Evolutionary conservation across 495 filamentous ascomycete genomes (phyloP).

Genomic region (Pyronema omphalodes): DNA sequence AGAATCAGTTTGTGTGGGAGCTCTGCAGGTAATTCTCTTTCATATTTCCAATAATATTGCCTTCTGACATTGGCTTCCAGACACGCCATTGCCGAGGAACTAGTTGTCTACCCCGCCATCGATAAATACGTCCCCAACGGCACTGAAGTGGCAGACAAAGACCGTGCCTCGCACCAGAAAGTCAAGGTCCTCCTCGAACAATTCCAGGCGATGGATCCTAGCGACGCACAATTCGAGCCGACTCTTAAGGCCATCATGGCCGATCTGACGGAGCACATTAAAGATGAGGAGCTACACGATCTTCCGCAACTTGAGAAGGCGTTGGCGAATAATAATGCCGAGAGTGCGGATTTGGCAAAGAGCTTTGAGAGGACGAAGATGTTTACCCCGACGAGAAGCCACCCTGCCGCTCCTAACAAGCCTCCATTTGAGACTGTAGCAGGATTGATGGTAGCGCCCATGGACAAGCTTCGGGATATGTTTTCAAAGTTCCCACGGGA

Average conservation of each 20-base stretch:
- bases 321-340: constrained; percentile 24
- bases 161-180: constrained; percentile 38
- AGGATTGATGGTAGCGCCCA: constrained; percentile 32
- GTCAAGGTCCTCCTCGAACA: constrained; percentile 44
- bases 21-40: constrained; percentile 35
- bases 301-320: constrained; percentile 36
- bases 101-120: constrained; percentile 50
- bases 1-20: constrained; percentile 56
- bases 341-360: constrained; percentile 31
- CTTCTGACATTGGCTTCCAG: neutral
- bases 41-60: constrained; percentile 18
- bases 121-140: constrained; percentile 40
- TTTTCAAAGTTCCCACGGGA: constrained; percentile 31
- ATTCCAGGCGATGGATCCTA: constrained; percentile 38
- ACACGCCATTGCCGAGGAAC: constrained; percentile 29
- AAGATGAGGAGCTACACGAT: constrained; percentile 41
- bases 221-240: constrained; percentile 32
- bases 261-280: constrained; percentile 37
- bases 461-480: constrained; percentile 35
- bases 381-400: constrained; percentile 29
- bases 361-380: constrained; percentile 41
- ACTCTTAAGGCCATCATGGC: constrained; percentile 36
- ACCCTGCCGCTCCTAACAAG: constrained; percentile 30
- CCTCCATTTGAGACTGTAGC: constrained; percentile 32
- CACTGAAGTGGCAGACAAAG: constrained; percentile 35